Evolutionary conservation across 257 asterid genomes (phyloP).

Genomic region (Forsythia suspensa): DNA sequence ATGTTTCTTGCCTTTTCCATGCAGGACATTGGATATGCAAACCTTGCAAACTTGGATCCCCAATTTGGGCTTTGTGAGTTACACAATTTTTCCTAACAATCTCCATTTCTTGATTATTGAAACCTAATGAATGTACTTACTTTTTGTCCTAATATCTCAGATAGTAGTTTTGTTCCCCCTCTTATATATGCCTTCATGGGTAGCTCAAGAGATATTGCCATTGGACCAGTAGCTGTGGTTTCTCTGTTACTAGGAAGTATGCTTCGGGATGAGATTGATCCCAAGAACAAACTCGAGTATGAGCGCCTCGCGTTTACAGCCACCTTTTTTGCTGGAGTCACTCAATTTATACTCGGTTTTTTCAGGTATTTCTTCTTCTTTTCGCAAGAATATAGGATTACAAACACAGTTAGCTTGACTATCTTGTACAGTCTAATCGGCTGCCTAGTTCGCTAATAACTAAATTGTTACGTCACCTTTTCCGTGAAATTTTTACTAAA

Average conservation of each 20-base stretch:
- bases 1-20: conserved; percentile 9
- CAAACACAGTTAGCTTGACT: too few species aligned
- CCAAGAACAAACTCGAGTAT: conserved; percentile 49
- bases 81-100: neutral
- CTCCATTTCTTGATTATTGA: neutral
- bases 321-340: conserved; percentile 75
- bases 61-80: conserved; percentile 73
- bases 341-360: conserved; percentile 64
- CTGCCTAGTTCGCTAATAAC: too few species aligned
- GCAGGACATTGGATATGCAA: conserved; percentile 83
- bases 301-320: conserved; percentile 74
- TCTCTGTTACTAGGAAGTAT: conserved; percentile 71
- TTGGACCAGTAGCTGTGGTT: conserved; percentile 86
- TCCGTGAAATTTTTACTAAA: too few species aligned
- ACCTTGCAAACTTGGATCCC: conserved; percentile 65
- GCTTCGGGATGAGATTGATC: conserved; percentile 63
- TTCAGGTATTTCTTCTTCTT: conserved; percentile 44
- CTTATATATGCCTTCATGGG: conserved; percentile 78
- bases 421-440: too few species aligned
- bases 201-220: conserved; percentile 83
- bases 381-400: too few species aligned
- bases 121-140: neutral
- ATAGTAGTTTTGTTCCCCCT: conserved; percentile 81
- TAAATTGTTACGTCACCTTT: too few species aligned
- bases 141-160: too few species aligned